Conservation (phyloP, 2,329 filamentous ascomycete genomes). For the Fusarium begoniae region DNA sequence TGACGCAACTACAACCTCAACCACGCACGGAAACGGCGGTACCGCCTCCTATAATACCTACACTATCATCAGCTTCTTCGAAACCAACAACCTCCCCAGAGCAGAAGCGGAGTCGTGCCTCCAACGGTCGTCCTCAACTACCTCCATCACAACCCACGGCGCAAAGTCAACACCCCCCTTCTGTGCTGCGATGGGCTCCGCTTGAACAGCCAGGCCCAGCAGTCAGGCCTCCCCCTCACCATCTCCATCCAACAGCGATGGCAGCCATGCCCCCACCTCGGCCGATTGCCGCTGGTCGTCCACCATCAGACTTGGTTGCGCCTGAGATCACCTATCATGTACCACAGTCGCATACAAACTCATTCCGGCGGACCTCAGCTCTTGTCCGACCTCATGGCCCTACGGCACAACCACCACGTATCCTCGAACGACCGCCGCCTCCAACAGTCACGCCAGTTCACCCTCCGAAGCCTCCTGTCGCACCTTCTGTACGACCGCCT, state of each 20-base stretch:
- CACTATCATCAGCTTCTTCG: conserved; percentile 5
- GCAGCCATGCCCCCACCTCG: conserved; percentile 31
- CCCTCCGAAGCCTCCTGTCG: conserved; percentile 47
- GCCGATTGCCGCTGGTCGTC: conserved; percentile 27
- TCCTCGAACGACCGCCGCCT: conserved; percentile 41
- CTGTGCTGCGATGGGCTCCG: conserved; percentile 40
- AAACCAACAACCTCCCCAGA: conserved; percentile 11
- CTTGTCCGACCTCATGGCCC: conserved; percentile 49
- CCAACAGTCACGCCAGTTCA: conserved; percentile 47
- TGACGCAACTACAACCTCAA: conserved; percentile 22
- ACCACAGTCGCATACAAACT: conserved; percentile 45
- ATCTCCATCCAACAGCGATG: conserved; percentile 28
- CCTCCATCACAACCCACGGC: conserved; percentile 7
- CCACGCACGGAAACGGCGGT: conserved; percentile 32
- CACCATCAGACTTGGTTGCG: conserved; percentile 49
- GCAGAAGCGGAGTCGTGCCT: conserved; percentile 37
- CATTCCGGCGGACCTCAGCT: conserved; percentile 41
- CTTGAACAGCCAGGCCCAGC: conserved; percentile 36
- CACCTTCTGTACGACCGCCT: conserved; percentile 46
- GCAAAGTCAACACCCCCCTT: conserved; percentile 24
- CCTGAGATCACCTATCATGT: conserved; percentile 55
- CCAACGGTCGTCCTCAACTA: conserved; percentile 7
- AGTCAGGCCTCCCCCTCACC: conserved; percentile 3
- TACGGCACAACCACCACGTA: conserved; percentile 45
- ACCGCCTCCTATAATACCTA: conserved; percentile 28